phyloP scores from a whole-genome alignment of 202 grass and related monocot genomes.

The Setaria viridis region DNA sequence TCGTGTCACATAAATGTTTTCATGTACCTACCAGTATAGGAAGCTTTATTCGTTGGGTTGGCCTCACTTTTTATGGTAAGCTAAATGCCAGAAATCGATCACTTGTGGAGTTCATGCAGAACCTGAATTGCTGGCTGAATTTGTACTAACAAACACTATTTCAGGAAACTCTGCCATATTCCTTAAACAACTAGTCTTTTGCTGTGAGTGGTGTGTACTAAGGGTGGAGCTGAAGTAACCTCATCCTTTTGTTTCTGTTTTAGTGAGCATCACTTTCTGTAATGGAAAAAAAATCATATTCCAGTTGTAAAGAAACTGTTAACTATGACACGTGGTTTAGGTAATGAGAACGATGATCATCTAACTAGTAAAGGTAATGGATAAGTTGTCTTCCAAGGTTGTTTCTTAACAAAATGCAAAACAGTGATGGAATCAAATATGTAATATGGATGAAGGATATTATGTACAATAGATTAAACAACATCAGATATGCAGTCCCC shows the following conservation, averaged over 20 bases:
- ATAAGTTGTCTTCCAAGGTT: not conserved
- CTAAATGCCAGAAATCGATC: not conserved
- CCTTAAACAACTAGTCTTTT: constrained; percentile 27
- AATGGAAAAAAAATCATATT: not conserved
- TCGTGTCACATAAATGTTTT: constrained; percentile 34
- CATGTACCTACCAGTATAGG: not conserved
- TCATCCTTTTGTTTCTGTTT: constrained; percentile 9
- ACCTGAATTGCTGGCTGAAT: not conserved
- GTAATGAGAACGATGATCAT: not conserved
- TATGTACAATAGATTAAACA: not conserved
- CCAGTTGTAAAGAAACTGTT: constrained; percentile 4
- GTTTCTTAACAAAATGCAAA: not conserved
- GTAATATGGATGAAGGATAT: not conserved
- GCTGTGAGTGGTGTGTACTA: constrained; percentile 23
- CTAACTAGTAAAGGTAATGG: not conserved
- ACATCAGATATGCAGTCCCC: not conserved
- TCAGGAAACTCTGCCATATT: constrained; percentile 16
- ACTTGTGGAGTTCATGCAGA: constrained; percentile 3
- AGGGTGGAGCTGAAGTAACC: constrained; percentile 12
- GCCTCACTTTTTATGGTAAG: constrained; percentile 15
- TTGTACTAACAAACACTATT: not conserved
- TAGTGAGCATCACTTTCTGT: constrained; percentile 5
- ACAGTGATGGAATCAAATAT: not conserved
- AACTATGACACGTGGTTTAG: constrained; percentile 11
- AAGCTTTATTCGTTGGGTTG: constrained; percentile 9